Evolutionary conservation across 805 yeast species (phyloP), one percentile per base, ranked within the genome.

Genomic region (Candida quercuum): DNA sequence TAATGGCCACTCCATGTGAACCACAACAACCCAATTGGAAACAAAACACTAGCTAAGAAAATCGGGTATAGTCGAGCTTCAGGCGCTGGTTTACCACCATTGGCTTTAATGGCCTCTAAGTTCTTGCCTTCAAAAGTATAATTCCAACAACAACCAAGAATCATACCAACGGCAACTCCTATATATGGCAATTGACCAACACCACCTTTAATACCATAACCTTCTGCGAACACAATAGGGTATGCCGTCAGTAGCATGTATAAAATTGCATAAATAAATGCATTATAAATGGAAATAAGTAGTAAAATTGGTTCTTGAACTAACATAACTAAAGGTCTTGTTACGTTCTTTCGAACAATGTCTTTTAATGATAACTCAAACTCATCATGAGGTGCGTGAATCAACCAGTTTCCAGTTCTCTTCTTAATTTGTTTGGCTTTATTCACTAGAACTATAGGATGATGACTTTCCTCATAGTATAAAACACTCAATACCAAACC

Each of bases 1-100:
- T 79, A 88, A 45, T 76, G 72, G 55, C 95, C 96, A 9, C 91
- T 67, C 96, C 96, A 88, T 40, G 85, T 76, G 58, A 88, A 69
- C 95, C 95, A 84, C 52, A 87, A 69, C 44, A 87, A 65, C 37
- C 96, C 96, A 37, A 76, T 66, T 21, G 94, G 82, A 66, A 88
- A 86, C 8, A 72, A 55, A 37, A 85, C 46, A 18, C 81, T 78
- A 23, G 95, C 89, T 30, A 72, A 60, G 61, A 86, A 73, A 82
- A 87, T 76, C 24, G 89, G 78, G 14, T 80, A 76, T 40, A 88
- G 66, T 60, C 96, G 76, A 25, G 79, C 82, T 60, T 88, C 96
- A 0, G 96, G 94, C 15, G 80, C 73, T 22, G 78, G 75, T 44
- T 63, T 67, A 33, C 80, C 80, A 28, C 72, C 73, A 52, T 78